Percentiles rank a stretch among this genome's conserved stretches.
These are phyloP conservation scores for Colletotrichum spinosum DNA, from an alignment of 2,329 filamentous ascomycete genomes.

Conservation along the genomic window DNA sequence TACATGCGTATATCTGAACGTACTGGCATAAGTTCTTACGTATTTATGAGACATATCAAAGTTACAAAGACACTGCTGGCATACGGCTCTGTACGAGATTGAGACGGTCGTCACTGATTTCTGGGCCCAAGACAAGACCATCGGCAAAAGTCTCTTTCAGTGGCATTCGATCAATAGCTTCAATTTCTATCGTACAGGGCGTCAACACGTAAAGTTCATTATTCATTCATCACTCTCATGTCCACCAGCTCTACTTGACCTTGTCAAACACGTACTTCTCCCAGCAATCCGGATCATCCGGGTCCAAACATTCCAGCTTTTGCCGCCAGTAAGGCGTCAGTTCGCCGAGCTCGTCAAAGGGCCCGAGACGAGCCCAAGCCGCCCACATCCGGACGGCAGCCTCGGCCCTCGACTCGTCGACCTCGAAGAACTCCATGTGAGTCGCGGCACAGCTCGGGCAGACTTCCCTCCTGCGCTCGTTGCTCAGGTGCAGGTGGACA, in stretches of 20 bases:
- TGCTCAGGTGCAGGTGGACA: slow-evolving; percentile 44
- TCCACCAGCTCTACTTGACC: neutral
- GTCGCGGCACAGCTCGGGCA: slow-evolving; percentile 41
- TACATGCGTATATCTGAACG: no score
- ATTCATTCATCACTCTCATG: neutral
- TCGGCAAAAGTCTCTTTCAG: no score
- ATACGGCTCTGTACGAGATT: no score
- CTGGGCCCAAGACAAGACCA: no score
- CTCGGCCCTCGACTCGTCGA: slow-evolving; percentile 36
- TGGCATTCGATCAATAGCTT: neutral
- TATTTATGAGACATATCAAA: no score
- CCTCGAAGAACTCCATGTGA: slow-evolving; percentile 47
- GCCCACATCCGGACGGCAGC: slow-evolving; percentile 42
- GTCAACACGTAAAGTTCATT: no score
- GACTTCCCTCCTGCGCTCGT: slow-evolving; percentile 42
- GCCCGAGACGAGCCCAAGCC: slow-evolving; percentile 42
- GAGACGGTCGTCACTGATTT: no score
- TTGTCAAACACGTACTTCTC: slow-evolving; percentile 4
- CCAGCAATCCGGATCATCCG: slow-evolving; percentile 13
- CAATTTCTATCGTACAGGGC: neutral
- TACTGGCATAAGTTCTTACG: no score
- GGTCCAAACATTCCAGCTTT: slow-evolving; percentile 1
- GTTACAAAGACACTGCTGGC: no score
- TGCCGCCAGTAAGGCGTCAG: slow-evolving; percentile 41
- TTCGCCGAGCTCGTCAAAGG: slow-evolving; percentile 43